A percentile compares a stretch with the other conserved stretches of the same genome.
Conservation (phyloP, 352 stramenopile species). For the Pilasporangium apinafurcum region DNA sequence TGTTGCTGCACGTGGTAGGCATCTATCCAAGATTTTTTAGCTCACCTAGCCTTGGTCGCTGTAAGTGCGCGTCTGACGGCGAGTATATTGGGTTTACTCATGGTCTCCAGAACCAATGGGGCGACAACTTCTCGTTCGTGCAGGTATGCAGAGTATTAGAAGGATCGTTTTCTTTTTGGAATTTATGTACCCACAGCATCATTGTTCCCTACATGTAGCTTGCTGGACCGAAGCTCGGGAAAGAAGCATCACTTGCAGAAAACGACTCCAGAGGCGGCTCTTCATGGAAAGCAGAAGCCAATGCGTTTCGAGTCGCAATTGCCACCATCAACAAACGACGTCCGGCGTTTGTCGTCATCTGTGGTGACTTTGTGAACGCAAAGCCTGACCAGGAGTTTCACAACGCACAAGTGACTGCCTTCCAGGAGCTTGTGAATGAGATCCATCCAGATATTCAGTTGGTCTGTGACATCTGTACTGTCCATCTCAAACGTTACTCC, state of each 20-base stretch:
- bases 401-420: constrained; percentile 30
- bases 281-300: constrained; percentile 31
- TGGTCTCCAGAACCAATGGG: constrained; percentile 74
- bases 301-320: constrained; percentile 39
- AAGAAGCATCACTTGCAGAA: constrained; percentile 18
- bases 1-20: constrained; percentile 16
- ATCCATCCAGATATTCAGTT: constrained; percentile 49
- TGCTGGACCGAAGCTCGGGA: constrained; percentile 37
- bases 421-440: constrained; percentile 58
- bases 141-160: constrained; percentile 22
- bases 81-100: constrained; percentile 62
- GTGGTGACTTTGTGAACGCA: constrained; percentile 50
- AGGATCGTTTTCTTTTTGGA: neutral
- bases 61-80: constrained; percentile 42
- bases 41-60: constrained; percentile 37
- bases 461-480: constrained; percentile 18
- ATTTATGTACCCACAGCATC: neutral
- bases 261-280: constrained; percentile 32
- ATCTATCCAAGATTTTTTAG: constrained; percentile 74
- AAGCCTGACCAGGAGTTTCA: constrained; percentile 29
- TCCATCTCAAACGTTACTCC: too few relatives aligned
- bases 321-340: constrained; percentile 32
- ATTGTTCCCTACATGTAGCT: constrained; percentile 21
- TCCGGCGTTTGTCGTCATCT: constrained; percentile 64
- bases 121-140: constrained; percentile 57